Base-by-base conservation (phyloP, 768 basidiomycete genomes). In the Pleurotus ostreatus region DNA sequence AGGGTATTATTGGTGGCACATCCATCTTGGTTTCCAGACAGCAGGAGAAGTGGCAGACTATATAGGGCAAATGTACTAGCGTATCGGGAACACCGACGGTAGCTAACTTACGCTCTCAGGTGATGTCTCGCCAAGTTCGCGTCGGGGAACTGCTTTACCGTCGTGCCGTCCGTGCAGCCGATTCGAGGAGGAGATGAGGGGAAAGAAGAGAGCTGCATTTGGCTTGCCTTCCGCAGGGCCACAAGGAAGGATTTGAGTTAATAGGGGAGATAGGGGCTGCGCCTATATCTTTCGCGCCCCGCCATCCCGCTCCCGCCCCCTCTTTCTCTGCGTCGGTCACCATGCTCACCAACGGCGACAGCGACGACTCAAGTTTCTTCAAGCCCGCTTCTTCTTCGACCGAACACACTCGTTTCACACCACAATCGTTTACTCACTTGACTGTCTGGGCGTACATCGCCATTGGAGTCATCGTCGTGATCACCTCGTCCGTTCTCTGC, bases 391-490 rank as follows among this genome's bases (percentile, higher is more conserved):
- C 34, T 18, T 37, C 41, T 37, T 53, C 51, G 15, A 44, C 49
- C 30, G 25, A 34, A 22, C 49, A 55, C 52, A 55, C 15, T 45
- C 37, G 9, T 57, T 43, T 57, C 46, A 45, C 52, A 25, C 34
- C 40, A 52, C 56, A 37, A 16, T 57, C 57, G n/a, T 53, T 58
- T 22, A 49, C 25, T 4, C 49, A 58, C 34, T 23, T 58, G 13
- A 58, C 23, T 44, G 30, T 58, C 23, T 58, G 57, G 57, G 57
- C 47, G 3, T 58, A 58, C 49, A 43, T 53, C 49, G 57, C 57
- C 43, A 49, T 58, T 20, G 51, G 8, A 8, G 49, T 53, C 23
- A 46, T 58, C 49, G 34, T 58, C 20, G 40, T 52, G 15, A 45
- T 47, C 38, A 53, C 51, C n/a, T 45, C 51, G 2, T 49, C 37